Percentiles rank a stretch among this genome's conserved stretches.
Evolutionary conservation across 2,329 filamentous ascomycete genomes (phyloP).

Genomic region (Fusarium caatingaense): DNA sequence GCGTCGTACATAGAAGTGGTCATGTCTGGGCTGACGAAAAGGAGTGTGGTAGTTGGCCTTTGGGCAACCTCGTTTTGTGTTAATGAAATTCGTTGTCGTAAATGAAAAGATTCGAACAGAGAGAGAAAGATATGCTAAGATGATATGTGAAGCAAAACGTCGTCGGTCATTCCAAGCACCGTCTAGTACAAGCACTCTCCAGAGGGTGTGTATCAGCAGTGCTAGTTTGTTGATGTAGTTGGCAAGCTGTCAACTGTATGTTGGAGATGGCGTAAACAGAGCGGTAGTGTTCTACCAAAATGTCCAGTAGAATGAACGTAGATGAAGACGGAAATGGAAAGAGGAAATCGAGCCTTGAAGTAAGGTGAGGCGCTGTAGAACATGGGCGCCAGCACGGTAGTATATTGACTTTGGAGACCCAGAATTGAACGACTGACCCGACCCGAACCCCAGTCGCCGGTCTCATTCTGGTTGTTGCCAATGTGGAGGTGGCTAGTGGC

Average conservation of each 20-base stretch:
- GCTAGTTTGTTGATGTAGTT: constrained; percentile 9
- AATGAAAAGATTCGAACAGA: constrained; percentile 1
- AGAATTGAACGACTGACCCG: constrained; percentile 47
- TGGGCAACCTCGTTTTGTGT: neutral
- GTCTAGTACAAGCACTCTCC: constrained; percentile 22
- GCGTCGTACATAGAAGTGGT: constrained; percentile 55
- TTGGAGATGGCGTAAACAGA: constrained; percentile 20
- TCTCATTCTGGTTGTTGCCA: constrained; percentile 47
- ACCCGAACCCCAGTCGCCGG: constrained; percentile 45
- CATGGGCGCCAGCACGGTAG: constrained; percentile 39
- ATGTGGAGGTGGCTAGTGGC: constrained; percentile 50
- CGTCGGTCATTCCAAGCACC: constrained; percentile 16
- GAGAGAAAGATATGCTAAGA: constrained; percentile 4
- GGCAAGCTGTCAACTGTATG: constrained; percentile 18
- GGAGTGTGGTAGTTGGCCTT: neutral
- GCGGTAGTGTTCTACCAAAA: constrained; percentile 28
- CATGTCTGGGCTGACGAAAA: constrained; percentile 48
- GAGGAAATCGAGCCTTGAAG: constrained; percentile 45
- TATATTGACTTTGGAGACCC: constrained; percentile 42
- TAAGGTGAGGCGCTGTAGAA: constrained; percentile 41
- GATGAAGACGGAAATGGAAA: constrained; percentile 36
- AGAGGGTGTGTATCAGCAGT: constrained; percentile 19
- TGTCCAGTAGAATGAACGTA: constrained; percentile 30
- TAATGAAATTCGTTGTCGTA: neutral
- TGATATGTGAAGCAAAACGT: constrained; percentile 5